phyloP scores from a whole-genome alignment of 2,329 filamentous ascomycete species.

The Polytolypa hystricis region DNA sequence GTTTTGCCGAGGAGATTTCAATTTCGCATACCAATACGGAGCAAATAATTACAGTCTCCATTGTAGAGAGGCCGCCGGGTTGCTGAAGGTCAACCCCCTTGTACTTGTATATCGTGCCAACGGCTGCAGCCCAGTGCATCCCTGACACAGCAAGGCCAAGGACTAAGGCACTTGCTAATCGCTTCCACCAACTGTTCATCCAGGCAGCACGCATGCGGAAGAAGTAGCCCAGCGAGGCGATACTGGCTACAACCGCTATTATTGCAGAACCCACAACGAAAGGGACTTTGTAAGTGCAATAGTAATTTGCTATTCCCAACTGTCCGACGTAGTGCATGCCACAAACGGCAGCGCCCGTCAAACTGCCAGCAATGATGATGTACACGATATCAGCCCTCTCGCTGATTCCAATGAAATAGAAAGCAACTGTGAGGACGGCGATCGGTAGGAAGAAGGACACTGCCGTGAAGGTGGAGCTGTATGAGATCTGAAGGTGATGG shows the following conservation, averaged over 20 bases:
- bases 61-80: slow-evolving; percentile 41
- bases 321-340: slow-evolving; percentile 88
- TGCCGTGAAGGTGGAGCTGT: slow-evolving; percentile 59
- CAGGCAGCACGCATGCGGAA: slow-evolving; percentile 66
- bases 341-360: slow-evolving; percentile 65
- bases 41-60: slow-evolving; percentile 61
- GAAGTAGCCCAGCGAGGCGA: slow-evolving; percentile 60
- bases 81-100: slow-evolving; percentile 32
- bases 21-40: slow-evolving; percentile 55
- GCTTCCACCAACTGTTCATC: slow-evolving; percentile 70
- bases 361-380: slow-evolving; percentile 51
- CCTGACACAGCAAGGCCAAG: slow-evolving; percentile 66
- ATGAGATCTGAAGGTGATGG: slow-evolving; percentile 56
- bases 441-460: slow-evolving; percentile 74
- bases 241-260: slow-evolving; percentile 63
- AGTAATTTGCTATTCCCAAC: slow-evolving; percentile 67
- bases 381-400: slow-evolving; percentile 48
- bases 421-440: slow-evolving; percentile 59
- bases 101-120: slow-evolving; percentile 58
- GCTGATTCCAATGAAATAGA: slow-evolving; percentile 55
- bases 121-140: slow-evolving; percentile 76
- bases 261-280: slow-evolving; percentile 58
- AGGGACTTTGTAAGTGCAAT: slow-evolving; percentile 46
- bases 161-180: slow-evolving; percentile 53
- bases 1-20: too few species aligned